A percentile compares a stretch with the other conserved stretches of the same genome.
Evolutionary conservation across 2,329 filamentous ascomycete genomes (phyloP).

Genomic region (Pseudofabraea citricarpa): DNA sequence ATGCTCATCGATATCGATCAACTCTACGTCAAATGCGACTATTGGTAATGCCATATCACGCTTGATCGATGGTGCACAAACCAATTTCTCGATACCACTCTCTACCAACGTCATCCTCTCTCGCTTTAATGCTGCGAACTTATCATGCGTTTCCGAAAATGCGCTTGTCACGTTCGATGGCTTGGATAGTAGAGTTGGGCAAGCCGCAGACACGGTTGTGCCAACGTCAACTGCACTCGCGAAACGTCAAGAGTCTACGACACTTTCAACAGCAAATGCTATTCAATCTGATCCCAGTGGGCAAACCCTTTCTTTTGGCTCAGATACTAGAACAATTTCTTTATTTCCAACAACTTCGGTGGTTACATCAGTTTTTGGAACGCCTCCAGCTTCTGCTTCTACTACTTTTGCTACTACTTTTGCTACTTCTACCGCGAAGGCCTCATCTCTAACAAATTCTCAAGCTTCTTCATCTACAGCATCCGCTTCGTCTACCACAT

Average conservation of each 20-base stretch:
- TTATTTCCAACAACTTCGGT: not conserved
- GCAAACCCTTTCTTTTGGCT: not conserved
- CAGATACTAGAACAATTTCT: not conserved
- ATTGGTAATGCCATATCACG: constrained; percentile 75
- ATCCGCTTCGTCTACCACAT: constrained; percentile 7
- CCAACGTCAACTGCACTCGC: constrained; percentile 3
- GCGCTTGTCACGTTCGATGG: constrained; percentile 81
- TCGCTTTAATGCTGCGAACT: constrained; percentile 67
- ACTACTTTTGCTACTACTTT: constrained; percentile 6
- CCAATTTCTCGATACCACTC: constrained; percentile 73
- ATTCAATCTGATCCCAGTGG: constrained; percentile 1
- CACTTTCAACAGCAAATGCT: not conserved
- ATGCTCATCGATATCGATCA: constrained; percentile 48
- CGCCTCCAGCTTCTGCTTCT: constrained; percentile 7
- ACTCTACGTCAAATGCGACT: constrained; percentile 60
- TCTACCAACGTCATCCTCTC: constrained; percentile 65
- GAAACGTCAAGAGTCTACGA: constrained; percentile 7
- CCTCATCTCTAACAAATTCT: not conserved
- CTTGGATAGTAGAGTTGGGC: constrained; percentile 15
- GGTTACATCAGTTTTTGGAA: not conserved
- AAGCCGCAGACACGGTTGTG: constrained; percentile 10
- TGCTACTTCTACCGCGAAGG: constrained; percentile 1
- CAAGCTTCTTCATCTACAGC: constrained; percentile 5
- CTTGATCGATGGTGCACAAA: constrained; percentile 59
- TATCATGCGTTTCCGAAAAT: constrained; percentile 83